Evolutionary conservation across 768 basidiomycete genomes (phyloP), one percentile per base, ranked within the genome.

Genomic region (Hygrophorus pudorinus): DNA sequence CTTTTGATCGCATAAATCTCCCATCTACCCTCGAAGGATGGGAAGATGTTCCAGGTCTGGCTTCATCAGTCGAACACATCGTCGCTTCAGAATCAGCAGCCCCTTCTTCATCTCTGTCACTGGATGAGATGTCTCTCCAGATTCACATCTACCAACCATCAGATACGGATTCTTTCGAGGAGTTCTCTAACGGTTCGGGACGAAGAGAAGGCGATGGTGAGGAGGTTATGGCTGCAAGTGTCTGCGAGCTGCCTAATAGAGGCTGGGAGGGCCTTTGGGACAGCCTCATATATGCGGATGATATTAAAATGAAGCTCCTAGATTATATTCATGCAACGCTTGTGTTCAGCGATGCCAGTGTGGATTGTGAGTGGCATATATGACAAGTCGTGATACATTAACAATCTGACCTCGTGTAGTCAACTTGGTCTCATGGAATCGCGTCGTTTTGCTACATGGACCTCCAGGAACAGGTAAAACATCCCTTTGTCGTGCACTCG

Each of bases 381-480:
- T 47, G 17, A 5, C 28, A 38, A 12, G 10, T 32, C 33, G 48
- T 47, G 24, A n/a, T 27, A 28, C 21, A 1, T 10, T 20, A 42
- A 47, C 46, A 31, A 38, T 32, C 38, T 14, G 42, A 41, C 29
- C 27, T 44, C 24, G n/a, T 40, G 2, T 46, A 88, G 86, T 79
- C 62, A 94, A 98, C 56, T 71, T 98, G 30, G 79, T 98, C 9
- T 82, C 89, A 0, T 97, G 93, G 92, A 98, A 97, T 57, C 79
- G 94, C 2, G 83, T 99, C 11, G 86, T 97, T 1, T 67, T 99
- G 6, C 68, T 99, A 11, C 93, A 98, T 58, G 96, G 96, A 0
- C 96, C 96, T 17, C 96, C 96, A 1, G 96, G 96, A 0, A 97
- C 96, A 1, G 94, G 96, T 10, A 98, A 99, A 66, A 98, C 96